Percentiles rank a stretch among this genome's conserved stretches.
These are phyloP conservation scores for Calcarisporium arbuscula DNA, from an alignment of 2,329 filamentous ascomycete species.

Conservation along the genomic window DNA sequence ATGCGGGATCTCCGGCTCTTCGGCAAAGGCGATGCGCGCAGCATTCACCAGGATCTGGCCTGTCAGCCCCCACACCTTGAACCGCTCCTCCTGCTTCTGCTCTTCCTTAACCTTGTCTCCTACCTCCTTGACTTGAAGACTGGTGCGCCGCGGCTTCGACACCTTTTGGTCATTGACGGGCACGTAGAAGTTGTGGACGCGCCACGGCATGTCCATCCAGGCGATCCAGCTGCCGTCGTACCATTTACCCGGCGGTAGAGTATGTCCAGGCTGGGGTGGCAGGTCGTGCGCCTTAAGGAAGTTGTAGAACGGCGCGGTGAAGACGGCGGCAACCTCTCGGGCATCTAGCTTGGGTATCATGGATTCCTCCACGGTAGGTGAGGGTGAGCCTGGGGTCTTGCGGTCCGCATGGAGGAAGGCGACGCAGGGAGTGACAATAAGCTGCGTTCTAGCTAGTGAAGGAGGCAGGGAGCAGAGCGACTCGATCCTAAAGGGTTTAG, in stretches of 20 bases:
- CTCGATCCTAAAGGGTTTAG: slow-evolving; percentile 75
- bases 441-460: slow-evolving; percentile 65
- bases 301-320: slow-evolving; percentile 81
- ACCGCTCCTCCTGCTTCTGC: slow-evolving; percentile 46
- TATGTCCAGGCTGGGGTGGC: slow-evolving; percentile 27
- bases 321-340: slow-evolving; percentile 88
- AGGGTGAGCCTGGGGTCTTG: slow-evolving; percentile 21
- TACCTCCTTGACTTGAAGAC: slow-evolving; percentile 34
- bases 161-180: slow-evolving; percentile 68
- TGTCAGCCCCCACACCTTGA: slow-evolving; percentile 93
- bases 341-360: slow-evolving; percentile 79
- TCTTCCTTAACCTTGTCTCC: slow-evolving; percentile 40
- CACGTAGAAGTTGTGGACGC: slow-evolving; percentile 87
- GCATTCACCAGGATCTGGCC: slow-evolving; percentile 84
- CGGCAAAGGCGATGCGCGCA: slow-evolving; percentile 73
- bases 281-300: slow-evolving; percentile 64
- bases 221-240: slow-evolving; percentile 78
- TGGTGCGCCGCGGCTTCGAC: slow-evolving; percentile 45
- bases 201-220: slow-evolving; percentile 75
- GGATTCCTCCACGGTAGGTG: slow-evolving; percentile 54
- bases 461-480: slow-evolving; percentile 80
- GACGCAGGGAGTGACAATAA: slow-evolving; percentile 70
- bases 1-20: slow-evolving; percentile 78
- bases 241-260: slow-evolving; percentile 58
- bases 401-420: slow-evolving; percentile 66